Base-by-base conservation (phyloP, 1,284 basidiomycete species). In the Ceratobasidium sp. region DNA sequence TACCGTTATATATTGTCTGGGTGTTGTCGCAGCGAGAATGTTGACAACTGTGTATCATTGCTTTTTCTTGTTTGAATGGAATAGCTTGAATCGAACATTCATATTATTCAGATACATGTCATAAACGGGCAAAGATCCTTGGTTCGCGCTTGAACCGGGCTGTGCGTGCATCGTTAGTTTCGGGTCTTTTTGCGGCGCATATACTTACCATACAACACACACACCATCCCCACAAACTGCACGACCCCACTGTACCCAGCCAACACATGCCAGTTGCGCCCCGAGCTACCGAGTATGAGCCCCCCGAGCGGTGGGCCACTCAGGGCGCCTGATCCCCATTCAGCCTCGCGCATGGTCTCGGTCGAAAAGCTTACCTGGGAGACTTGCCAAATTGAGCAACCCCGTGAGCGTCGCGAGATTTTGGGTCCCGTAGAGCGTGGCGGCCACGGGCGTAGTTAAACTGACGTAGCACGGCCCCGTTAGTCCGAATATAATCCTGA, bases 321-420 rank as follows among this genome's bases (percentile, higher is more conserved):
- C 13, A 74, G 20, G n/a, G 68, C 42, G 8, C 73, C 73, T 73
- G 25, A n/a, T 17, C 2, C 17, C 15, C 6, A 49, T 22, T 49
- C 47, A 49, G 47, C 47, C n/a, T 49, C 20, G 47, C 25, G 47
- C 17, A 6, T 5, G 15, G 22, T 49, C 3, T 20, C 29, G 15
- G 15, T 25, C 25, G 22, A 49, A n/a, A 5, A 25, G 13, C n/a
- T 49, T 15, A 60, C 57, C 57, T 54, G 62, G 62, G 5, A 67
- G 32, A 15, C 38, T 72, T 12, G 73, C 71, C 22, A 75, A 43
- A 43, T 72, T 72, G n/a, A 73, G 64, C 10, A 76, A 47, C 17
- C 75, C 75, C 3, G 75, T 73, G 12, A 75, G 49, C 0, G 73
- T 71, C 12, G 74, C 73, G n/a, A 75, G 68, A 25, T 72, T 75